These are phyloP conservation scores for Striga hermonthica DNA, from an alignment of 305 asterid genomes.

Conservation along the genomic window DNA sequence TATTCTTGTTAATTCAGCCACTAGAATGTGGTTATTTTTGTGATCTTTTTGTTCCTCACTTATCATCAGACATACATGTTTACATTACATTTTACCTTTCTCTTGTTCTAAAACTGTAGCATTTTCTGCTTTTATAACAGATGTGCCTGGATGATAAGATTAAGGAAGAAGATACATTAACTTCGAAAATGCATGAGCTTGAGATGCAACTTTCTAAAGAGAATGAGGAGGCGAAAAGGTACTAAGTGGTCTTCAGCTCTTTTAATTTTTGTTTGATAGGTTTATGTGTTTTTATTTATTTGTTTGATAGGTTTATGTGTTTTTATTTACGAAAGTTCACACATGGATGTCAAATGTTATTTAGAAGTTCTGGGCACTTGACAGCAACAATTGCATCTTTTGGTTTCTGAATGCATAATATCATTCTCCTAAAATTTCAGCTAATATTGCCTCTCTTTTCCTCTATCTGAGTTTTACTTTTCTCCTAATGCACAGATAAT, in stretches of 20 bases:
- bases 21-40: slow-evolving; percentile 2
- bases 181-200: slow-evolving; percentile 57
- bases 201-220: slow-evolving; percentile 65
- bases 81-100: slow-evolving; percentile 10
- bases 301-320: slow-evolving; percentile 15
- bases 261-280: slow-evolving; percentile 24
- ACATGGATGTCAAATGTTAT: slow-evolving; percentile 25
- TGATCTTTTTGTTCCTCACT: slow-evolving; percentile 20
- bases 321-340: slow-evolving; percentile 5
- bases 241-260: slow-evolving; percentile 9
- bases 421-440: slow-evolving; percentile 8
- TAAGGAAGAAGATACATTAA: slow-evolving; percentile 51
- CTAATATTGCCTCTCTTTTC: slow-evolving; percentile 3
- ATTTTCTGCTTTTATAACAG: slow-evolving; percentile 42
- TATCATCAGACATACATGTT: slow-evolving; percentile 15
- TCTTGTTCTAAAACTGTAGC: slow-evolving; percentile 21
- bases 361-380: slow-evolving; percentile 3
- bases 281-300: slow-evolving; percentile 7
- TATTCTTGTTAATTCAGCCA: slow-evolving; percentile 18
- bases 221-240: slow-evolving; percentile 80
- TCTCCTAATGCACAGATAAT: slow-evolving; percentile 18
- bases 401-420: not conserved
- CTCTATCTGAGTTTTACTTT: not conserved
- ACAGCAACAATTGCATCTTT: not conserved
- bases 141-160: slow-evolving; percentile 58